Evolutionary conservation across 2,329 filamentous ascomycete species (phyloP).

Genomic region (Ascomycota sp.): DNA sequence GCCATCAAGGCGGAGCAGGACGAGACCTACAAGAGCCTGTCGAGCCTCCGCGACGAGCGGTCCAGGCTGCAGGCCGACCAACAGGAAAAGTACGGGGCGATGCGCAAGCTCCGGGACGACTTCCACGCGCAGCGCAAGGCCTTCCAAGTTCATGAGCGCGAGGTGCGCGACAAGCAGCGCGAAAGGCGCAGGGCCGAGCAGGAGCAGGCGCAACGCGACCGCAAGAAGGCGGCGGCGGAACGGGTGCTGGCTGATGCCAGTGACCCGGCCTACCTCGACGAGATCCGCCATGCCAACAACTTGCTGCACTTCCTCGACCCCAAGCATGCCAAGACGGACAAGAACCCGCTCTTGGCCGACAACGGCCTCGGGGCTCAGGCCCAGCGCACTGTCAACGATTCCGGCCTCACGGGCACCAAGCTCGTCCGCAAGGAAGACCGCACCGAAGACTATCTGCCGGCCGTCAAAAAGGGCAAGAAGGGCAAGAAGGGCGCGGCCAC

Average conservation of each 20-base stretch:
- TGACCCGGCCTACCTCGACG: slow-evolving; percentile 74
- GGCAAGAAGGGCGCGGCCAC: slow-evolving; percentile 44
- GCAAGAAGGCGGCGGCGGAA: slow-evolving; percentile 56
- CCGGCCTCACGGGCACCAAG: slow-evolving; percentile 68
- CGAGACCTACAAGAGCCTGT: slow-evolving; percentile 72
- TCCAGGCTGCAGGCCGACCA: slow-evolving; percentile 68
- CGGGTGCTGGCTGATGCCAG: slow-evolving; percentile 62
- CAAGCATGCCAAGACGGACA: slow-evolving; percentile 42
- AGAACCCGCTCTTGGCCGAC: slow-evolving; percentile 40
- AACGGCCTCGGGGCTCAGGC: slow-evolving; percentile 62
- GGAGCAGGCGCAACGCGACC: slow-evolving; percentile 48
- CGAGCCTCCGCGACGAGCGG: slow-evolving; percentile 65
- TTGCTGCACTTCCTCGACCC: slow-evolving; percentile 87
- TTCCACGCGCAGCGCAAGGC: slow-evolving; percentile 71
- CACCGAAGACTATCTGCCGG: slow-evolving; percentile 69
- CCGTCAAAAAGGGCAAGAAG: slow-evolving; percentile 71
- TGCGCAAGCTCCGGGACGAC: slow-evolving; percentile 76
- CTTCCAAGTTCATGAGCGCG: slow-evolving; percentile 64
- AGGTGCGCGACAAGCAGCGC: slow-evolving; percentile 53
- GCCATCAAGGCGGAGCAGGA: slow-evolving; percentile 83
- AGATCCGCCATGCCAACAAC: slow-evolving; percentile 75
- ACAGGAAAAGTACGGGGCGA: slow-evolving; percentile 62
- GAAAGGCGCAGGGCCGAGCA: slow-evolving; percentile 71
- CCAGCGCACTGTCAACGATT: slow-evolving; percentile 65
- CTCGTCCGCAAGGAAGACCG: slow-evolving; percentile 72